These are phyloP conservation scores for Pugionium cornutum DNA, from an alignment of 345 rosid species.

Conservation along the genomic window DNA sequence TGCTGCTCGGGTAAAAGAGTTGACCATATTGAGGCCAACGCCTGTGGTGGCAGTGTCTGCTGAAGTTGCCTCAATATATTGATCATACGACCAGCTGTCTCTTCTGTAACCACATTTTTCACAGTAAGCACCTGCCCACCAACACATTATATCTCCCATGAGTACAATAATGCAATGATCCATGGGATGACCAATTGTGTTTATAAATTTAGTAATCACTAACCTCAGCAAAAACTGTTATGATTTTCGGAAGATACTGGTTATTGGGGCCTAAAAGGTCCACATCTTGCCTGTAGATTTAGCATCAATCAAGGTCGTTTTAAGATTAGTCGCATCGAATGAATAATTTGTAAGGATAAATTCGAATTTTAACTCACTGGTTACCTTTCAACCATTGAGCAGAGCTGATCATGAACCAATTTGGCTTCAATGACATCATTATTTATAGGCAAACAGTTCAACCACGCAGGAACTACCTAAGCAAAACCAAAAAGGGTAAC, in stretches of 20 bases:
- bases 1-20: slow-evolving; percentile 93
- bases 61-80: slow-evolving; percentile 87
- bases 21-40: slow-evolving; percentile 89
- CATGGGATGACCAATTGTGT: not conserved
- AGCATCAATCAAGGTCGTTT: slow-evolving; percentile 16
- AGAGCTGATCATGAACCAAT: slow-evolving; percentile 95
- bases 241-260: slow-evolving; percentile 82
- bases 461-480: slow-evolving; percentile 97
- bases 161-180: not conserved
- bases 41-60: slow-evolving; percentile 88
- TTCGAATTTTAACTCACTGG: not conserved
- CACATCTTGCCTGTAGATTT: slow-evolving; percentile 70
- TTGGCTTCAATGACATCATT: slow-evolving; percentile 98
- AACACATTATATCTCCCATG: not conserved
- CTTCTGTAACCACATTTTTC: slow-evolving; percentile 88
- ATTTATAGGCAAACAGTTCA: slow-evolving; percentile 91
- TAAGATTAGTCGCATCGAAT: not conserved
- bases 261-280: slow-evolving; percentile 89
- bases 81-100: slow-evolving; percentile 77
- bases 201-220: slow-evolving; percentile 11
- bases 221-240: slow-evolving; percentile 93
- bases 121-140: slow-evolving; percentile 75
- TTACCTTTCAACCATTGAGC: slow-evolving; percentile 95
- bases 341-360: not conserved
- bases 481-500: not conserved